These are phyloP conservation scores for Helianthus tuberosus DNA, from an alignment of 129 eudicot genomes.

Conservation along the genomic window DNA sequence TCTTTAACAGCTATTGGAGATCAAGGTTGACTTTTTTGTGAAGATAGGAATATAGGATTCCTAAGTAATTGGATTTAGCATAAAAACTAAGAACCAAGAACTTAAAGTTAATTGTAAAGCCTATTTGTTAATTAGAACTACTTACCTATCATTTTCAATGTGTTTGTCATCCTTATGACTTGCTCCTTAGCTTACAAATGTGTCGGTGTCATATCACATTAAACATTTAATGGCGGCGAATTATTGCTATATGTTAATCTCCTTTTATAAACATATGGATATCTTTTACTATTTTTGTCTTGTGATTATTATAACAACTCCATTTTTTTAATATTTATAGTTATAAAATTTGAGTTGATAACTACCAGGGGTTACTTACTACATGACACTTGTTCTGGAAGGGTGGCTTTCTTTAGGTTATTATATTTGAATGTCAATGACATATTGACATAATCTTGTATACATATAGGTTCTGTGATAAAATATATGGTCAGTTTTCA, in stretches of 20 bases:
- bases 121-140: conserved; percentile 7
- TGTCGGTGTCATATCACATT: conserved; percentile 26
- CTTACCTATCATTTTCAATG: conserved; percentile 6
- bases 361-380: conserved; percentile 9
- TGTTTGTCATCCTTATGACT: conserved; percentile 22
- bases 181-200: conserved; percentile 20
- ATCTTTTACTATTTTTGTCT: background rate
- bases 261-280: background rate
- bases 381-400: conserved; percentile 31
- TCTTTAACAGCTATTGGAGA: conserved; percentile 23
- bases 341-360: conserved; percentile 7
- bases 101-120: conserved; percentile 9
- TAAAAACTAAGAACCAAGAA: conserved; percentile 3
- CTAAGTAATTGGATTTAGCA: background rate
- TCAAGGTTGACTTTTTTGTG: conserved; percentile 28
- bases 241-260: conserved; percentile 16
- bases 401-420: conserved; percentile 20
- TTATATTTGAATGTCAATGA: conserved; percentile 23
- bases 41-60: conserved; percentile 20
- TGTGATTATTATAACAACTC: background rate
- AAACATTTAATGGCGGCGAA: conserved; percentile 27
- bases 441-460: conserved; percentile 21
- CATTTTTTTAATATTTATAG: conserved; percentile 6
- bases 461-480: conserved; percentile 14
- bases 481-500: conserved; percentile 22